phyloP scores from a whole-genome alignment of 2,329 filamentous ascomycete genomes.

The Beauveria medogensis region DNA sequence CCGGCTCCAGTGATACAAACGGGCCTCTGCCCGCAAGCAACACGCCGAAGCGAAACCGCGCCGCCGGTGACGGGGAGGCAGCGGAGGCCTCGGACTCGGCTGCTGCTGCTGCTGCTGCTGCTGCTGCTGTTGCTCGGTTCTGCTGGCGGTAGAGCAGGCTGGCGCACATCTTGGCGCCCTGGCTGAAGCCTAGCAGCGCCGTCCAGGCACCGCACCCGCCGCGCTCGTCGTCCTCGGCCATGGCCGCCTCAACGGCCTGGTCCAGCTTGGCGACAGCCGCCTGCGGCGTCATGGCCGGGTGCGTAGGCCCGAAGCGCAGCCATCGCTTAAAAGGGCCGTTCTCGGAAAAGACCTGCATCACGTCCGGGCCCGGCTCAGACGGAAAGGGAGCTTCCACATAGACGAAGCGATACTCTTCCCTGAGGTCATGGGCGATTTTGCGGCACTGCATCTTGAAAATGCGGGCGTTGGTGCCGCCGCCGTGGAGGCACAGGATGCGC shows the following conservation, averaged over 20 bases:
- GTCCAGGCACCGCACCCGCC: conserved; percentile 43
- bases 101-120: conserved; percentile 17
- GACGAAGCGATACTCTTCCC: conserved; percentile 54
- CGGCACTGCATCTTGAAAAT: conserved; percentile 60
- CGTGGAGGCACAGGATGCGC: conserved; percentile 65
- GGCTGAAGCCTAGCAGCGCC: conserved; percentile 52
- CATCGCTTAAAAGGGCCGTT: conserved; percentile 52
- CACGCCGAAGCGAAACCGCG: conserved; percentile 27
- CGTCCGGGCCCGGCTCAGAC: conserved; percentile 50
- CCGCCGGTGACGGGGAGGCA: conserved; percentile 4
- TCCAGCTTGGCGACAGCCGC: conserved; percentile 29
- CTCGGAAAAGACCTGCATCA: conserved; percentile 52
- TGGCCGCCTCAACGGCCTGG: conserved; percentile 28
- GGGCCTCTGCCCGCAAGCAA: conserved; percentile 28
- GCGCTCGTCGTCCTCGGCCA: conserved; percentile 36
- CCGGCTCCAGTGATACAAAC: conserved; percentile 19
- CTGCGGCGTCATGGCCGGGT: conserved; percentile 39
- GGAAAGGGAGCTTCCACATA: conserved; percentile 60
- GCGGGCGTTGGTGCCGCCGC: conserved; percentile 57
- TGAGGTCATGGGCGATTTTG: conserved; percentile 32
- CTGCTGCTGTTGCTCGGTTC: conserved; percentile 25
- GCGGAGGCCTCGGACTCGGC: background rate
- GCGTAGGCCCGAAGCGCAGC: conserved; percentile 51
- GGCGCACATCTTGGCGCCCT: conserved; percentile 49
- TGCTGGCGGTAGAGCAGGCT: conserved; percentile 53